Percentiles rank a stretch among this genome's conserved stretches.
Evolutionary conservation across 2,329 filamentous ascomycete species (phyloP).

Genomic region (Exophiala viscosa): DNA sequence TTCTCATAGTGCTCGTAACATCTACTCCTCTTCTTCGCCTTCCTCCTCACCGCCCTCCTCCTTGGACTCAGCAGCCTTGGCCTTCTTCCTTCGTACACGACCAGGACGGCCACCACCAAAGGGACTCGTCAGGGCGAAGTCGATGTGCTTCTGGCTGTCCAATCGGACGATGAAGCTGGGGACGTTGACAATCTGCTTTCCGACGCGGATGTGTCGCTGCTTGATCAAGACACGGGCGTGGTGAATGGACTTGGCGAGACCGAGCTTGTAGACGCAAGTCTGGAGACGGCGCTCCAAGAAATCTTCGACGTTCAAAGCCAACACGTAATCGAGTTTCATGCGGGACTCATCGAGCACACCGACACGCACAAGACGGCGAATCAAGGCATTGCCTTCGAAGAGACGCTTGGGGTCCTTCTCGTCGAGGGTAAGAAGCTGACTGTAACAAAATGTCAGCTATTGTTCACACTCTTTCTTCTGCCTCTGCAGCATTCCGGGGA

Average conservation of each 20-base stretch:
- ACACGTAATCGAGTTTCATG: conserved; percentile 99
- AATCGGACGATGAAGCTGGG: conserved; percentile 99
- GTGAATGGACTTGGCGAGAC: conserved; percentile 99
- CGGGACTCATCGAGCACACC: conserved; percentile 99
- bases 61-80: conserved; percentile 81
- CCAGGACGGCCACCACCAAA: conserved; percentile 96
- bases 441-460: conserved; percentile 40
- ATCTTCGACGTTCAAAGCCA: conserved; percentile 98
- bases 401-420: conserved; percentile 99
- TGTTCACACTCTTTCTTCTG: neutral
- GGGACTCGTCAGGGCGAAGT: conserved; percentile 95
- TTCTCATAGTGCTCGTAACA: conserved; percentile 12
- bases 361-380: conserved; percentile 99
- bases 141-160: conserved; percentile 99
- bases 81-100: conserved; percentile 99
- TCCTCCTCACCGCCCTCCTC: conserved; percentile 35
- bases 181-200: conserved; percentile 99
- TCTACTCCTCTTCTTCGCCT: conserved; percentile 60
- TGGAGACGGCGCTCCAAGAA: conserved; percentile 99
- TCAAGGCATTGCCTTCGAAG: conserved; percentile 99
- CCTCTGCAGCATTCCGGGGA: neutral
- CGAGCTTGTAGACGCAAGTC: conserved; percentile 99
- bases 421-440: conserved; percentile 99
- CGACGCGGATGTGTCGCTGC: conserved; percentile 98
- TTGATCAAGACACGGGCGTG: conserved; percentile 99